phyloP scores from a whole-genome alignment of 139 green algal species.

The Coccomyxa sp. region DNA sequence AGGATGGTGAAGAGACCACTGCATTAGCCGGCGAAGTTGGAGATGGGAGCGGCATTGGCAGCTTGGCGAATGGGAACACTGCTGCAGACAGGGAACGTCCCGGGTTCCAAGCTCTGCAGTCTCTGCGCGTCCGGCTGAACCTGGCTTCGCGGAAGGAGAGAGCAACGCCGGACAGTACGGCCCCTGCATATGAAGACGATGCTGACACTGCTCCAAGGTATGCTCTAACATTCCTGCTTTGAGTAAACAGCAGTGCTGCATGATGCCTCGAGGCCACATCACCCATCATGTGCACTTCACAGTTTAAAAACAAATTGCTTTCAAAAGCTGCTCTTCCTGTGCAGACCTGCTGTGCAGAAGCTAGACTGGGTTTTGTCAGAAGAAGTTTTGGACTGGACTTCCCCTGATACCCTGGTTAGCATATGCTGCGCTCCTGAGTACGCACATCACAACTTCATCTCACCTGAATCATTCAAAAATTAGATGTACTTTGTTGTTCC shows the following conservation, averaged over 20 bases:
- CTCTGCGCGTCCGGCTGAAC: neutral
- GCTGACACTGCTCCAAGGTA: neutral
- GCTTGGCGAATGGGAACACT: too few relatives aligned
- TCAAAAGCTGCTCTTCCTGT: too few relatives aligned
- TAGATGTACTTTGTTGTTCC: neutral
- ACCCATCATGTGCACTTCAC: neutral
- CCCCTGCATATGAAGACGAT: neutral
- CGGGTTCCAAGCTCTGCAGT: neutral
- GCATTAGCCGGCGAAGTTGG: neutral
- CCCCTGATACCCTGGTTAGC: neutral
- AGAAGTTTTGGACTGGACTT: neutral
- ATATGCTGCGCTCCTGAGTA: neutral
- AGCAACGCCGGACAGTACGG: too few relatives aligned
- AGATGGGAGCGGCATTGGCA: neutral
- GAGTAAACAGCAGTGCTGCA: neutral
- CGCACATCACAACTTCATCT: neutral
- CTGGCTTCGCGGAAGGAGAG: neutral
- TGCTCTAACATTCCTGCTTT: neutral
- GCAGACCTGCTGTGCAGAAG: neutral
- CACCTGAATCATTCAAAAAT: neutral
- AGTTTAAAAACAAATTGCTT: too few relatives aligned
- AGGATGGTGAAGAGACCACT: neutral
- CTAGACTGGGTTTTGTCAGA: neutral
- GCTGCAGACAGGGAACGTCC: too few relatives aligned
- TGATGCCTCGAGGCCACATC: neutral